These are phyloP conservation scores for Rosa hybrid DNA, from an alignment of 331 rosid species.

Conservation along the genomic window DNA sequence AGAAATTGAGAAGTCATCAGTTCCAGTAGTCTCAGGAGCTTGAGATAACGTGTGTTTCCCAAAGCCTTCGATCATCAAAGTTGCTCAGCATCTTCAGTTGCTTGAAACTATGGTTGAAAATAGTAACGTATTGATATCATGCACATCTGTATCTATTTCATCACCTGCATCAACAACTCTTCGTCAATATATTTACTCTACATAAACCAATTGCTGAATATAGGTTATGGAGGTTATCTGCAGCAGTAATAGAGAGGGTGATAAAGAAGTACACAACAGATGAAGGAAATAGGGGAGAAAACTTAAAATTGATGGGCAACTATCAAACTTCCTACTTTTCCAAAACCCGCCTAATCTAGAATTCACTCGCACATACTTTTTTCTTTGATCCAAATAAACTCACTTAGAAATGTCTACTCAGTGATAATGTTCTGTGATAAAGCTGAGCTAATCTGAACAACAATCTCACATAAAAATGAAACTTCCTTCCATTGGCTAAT, in stretches of 20 bases:
- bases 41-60: background rate
- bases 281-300: background rate
- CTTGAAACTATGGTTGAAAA: constrained; percentile 50
- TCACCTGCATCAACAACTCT: constrained; percentile 36
- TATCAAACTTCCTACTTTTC: background rate
- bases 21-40: constrained; percentile 3
- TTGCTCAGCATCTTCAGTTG: constrained; percentile 39
- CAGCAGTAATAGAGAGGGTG: background rate
- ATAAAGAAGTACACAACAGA: background rate
- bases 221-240: background rate
- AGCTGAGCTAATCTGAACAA: background rate
- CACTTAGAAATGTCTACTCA: background rate
- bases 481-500: background rate
- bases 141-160: constrained; percentile 30
- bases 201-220: background rate
- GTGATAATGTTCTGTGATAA: background rate
- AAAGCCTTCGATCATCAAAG: background rate
- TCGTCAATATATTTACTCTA: background rate
- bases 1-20: background rate
- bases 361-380: background rate
- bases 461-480: background rate
- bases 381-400: background rate
- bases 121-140: constrained; percentile 44
- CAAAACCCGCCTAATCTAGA: background rate
- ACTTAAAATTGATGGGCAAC: background rate